These are phyloP conservation scores for Sporothrix schenckii DNA, from an alignment of 2,329 filamentous ascomycete species.

Conservation along the genomic window DNA sequence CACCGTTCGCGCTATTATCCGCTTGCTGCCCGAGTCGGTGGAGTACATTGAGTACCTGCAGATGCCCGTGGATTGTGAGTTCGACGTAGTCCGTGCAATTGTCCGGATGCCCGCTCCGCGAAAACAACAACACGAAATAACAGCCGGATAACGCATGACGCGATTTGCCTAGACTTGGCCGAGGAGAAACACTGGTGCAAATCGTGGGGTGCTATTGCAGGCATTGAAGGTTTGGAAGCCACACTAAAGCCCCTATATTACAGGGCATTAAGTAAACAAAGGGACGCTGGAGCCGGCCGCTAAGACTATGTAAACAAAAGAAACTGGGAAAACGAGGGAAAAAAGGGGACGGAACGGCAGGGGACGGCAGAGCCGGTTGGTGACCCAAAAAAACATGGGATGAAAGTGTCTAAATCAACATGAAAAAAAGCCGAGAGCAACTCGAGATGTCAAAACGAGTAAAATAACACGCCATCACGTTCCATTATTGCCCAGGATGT, in stretches of 20 bases:
- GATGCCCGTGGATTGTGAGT: not conserved
- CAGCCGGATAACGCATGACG: slow-evolving; percentile 13
- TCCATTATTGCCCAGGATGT: slow-evolving; percentile 10
- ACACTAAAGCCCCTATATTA: not conserved
- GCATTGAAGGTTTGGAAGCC: not conserved
- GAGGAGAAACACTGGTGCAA: not conserved
- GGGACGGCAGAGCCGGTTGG: slow-evolving; percentile 12
- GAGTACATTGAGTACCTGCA: slow-evolving; percentile 10
- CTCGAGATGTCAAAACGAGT: not conserved
- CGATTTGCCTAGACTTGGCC: not conserved
- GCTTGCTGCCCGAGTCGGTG: slow-evolving; percentile 4
- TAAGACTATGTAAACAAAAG: not conserved
- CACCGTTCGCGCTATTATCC: slow-evolving; percentile 9
- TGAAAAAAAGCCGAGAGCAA: not conserved
- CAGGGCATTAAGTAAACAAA: slow-evolving; percentile 23
- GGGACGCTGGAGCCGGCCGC: slow-evolving; percentile 7
- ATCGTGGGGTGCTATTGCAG: slow-evolving; percentile 5
- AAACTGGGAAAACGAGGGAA: not conserved
- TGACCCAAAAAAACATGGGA: slow-evolving; percentile 15
- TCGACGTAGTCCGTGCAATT: not conserved
- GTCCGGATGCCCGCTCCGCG: too few relatives aligned
- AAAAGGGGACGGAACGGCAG: not conserved
- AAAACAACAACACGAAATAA: slow-evolving; percentile 17
- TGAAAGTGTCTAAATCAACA: not conserved
- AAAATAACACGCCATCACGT: not conserved